phyloP scores from a whole-genome alignment of 2,329 filamentous ascomycete genomes.

The Tolypocladium inflatum region DNA sequence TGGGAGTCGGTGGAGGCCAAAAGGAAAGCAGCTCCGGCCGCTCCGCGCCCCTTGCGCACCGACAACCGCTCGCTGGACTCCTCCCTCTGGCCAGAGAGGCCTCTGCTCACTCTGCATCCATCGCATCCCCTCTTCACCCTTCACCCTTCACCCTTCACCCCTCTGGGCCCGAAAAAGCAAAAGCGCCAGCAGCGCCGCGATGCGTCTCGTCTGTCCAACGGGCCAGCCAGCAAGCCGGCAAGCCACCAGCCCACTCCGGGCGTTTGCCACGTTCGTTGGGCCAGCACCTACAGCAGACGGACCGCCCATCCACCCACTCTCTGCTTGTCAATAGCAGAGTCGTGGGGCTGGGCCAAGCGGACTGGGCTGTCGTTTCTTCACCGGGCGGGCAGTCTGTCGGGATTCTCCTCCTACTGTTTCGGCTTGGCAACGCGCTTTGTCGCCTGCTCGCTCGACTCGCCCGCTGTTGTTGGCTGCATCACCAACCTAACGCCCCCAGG shows the following conservation, averaged over 20 bases:
- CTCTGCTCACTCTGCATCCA: background rate
- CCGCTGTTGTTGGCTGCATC: background rate
- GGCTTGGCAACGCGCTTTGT: background rate
- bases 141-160: background rate
- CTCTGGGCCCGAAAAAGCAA: background rate
- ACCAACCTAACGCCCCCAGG: background rate
- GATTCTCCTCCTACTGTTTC: background rate
- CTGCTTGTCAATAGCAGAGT: background rate
- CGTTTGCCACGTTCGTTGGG: background rate
- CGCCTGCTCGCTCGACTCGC: background rate
- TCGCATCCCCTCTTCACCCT: background rate
- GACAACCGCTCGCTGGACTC: background rate
- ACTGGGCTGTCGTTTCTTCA: background rate
- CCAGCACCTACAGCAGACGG: background rate
- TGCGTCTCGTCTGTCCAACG: background rate
- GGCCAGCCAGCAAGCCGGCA: background rate
- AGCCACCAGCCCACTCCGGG: background rate
- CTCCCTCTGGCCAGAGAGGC: background rate
- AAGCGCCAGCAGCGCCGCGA: background rate
- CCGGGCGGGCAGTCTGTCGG: background rate
- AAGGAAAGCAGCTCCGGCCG: background rate
- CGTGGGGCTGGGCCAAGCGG: background rate
- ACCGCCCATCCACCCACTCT: background rate
- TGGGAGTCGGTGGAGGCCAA: background rate
- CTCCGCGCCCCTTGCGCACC: conserved; percentile 8